Percentiles rank a stretch among this genome's conserved stretches.
phyloP scores from a whole-genome alignment of 208 protist species.

The Trypanosoma platydactyli region DNA sequence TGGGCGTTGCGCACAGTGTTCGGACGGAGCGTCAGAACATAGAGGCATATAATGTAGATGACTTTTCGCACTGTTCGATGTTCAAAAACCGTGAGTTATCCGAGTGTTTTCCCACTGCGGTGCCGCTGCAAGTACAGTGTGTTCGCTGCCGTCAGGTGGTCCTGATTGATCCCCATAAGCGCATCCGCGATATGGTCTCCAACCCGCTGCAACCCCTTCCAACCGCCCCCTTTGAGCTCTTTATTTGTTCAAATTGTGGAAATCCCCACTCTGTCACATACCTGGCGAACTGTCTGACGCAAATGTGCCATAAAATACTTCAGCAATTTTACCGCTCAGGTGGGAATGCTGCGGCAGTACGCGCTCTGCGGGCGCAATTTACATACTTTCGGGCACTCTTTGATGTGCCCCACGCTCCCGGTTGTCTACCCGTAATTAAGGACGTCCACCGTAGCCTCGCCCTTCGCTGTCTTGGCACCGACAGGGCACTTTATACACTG shows the following conservation, averaged over 20 bases:
- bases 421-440: conserved; percentile 59
- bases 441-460: conserved; percentile 61
- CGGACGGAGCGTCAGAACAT: conserved; percentile 20
- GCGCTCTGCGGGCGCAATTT: conserved; percentile 72
- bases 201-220: conserved; percentile 14
- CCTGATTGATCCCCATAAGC: conserved; percentile 79
- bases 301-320: conserved; percentile 68
- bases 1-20: conserved; percentile 64
- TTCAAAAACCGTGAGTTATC: conserved; percentile 67
- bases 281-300: conserved; percentile 82
- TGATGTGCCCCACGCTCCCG: conserved; percentile 81
- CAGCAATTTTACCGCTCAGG: conserved; percentile 83
- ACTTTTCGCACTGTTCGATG: conserved; percentile 74
- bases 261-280: conserved; percentile 51
- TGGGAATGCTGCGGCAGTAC: conserved; percentile 55
- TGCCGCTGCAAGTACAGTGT: conserved; percentile 76
- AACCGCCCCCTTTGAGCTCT: conserved; percentile 55
- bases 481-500: conserved; percentile 64
- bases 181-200: conserved; percentile 59
- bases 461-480: conserved; percentile 68
- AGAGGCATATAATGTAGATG: conserved; percentile 36
- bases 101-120: conserved; percentile 76
- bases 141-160: conserved; percentile 61
- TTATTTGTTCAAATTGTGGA: conserved; percentile 72
- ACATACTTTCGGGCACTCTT: conserved; percentile 89